Percentiles rank a stretch among this genome's conserved stretches.
Evolutionary conservation across 805 yeast genomes (phyloP).

Genomic region (Candida sanyiensis): DNA sequence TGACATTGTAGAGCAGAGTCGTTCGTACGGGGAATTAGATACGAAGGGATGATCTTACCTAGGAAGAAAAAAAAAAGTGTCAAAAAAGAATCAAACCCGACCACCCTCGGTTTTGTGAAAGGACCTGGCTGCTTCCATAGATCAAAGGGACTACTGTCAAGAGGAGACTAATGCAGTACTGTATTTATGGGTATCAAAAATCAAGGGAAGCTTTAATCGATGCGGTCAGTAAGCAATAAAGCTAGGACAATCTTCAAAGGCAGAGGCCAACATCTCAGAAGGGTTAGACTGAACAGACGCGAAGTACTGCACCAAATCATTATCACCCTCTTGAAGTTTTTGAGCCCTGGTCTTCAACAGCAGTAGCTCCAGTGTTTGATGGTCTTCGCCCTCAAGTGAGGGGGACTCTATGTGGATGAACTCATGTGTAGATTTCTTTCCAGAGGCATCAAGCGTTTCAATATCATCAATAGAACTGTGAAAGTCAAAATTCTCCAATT

Average conservation of each 20-base stretch:
- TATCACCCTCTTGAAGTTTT: background rate
- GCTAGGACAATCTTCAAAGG: constrained; percentile 15
- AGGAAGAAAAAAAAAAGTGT: too few relatives aligned
- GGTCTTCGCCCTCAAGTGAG: background rate
- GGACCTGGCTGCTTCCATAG: too few relatives aligned
- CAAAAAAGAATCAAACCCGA: too few relatives aligned
- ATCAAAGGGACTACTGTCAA: too few relatives aligned
- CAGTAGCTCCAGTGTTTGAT: constrained; percentile 6
- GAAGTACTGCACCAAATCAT: constrained; percentile 2
- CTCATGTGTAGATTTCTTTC: background rate
- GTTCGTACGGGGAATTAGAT: too few relatives aligned
- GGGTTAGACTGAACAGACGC: constrained; percentile 13
- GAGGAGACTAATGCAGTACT: too few relatives aligned
- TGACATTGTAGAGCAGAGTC: too few relatives aligned
- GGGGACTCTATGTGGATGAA: background rate
- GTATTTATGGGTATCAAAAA: too few relatives aligned
- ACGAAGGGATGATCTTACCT: too few relatives aligned
- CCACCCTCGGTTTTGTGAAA: too few relatives aligned
- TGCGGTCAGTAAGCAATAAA: constrained; percentile 5
- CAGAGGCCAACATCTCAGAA: constrained; percentile 11
- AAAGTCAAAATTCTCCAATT: constrained; percentile 10
- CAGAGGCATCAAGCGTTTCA: constrained; percentile 7
- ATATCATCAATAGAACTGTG: constrained; percentile 11
- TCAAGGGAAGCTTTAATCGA: too few relatives aligned
- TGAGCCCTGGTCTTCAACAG: constrained; percentile 6